A percentile compares a stretch with the other conserved stretches of the same genome.
These are phyloP conservation scores for Pulveroboletus frians DNA, from an alignment of 768 basidiomycete species.

Conservation along the genomic window DNA sequence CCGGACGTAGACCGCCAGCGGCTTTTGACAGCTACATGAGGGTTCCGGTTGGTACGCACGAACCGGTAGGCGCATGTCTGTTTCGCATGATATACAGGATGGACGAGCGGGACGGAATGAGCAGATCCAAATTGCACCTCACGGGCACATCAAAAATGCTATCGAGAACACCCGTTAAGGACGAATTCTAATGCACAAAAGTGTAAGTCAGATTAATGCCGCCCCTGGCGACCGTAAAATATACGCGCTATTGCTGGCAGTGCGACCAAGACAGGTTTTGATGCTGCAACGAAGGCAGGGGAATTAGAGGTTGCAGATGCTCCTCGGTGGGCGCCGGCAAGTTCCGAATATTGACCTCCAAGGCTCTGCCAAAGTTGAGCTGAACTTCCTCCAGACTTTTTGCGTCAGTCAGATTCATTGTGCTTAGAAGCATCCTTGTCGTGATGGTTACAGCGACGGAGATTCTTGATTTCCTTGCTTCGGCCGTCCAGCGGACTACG, in stretches of 20 bases:
- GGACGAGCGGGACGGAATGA: constrained; percentile 15
- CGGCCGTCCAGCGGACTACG: background rate
- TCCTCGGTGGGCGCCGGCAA: constrained; percentile 22
- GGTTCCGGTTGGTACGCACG: constrained; percentile 1
- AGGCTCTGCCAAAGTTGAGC: constrained; percentile 10
- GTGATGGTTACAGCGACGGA: constrained; percentile 27
- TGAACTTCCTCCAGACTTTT: constrained; percentile 24
- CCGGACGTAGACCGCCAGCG: constrained; percentile 3
- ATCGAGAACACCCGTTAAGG: constrained; percentile 11
- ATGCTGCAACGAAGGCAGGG: constrained; percentile 21
- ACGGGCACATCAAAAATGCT: constrained; percentile 6
- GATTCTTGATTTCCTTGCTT: constrained; percentile 1
- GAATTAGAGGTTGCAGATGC: constrained; percentile 8
- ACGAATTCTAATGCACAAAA: constrained; percentile 5
- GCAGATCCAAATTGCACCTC: constrained; percentile 20
- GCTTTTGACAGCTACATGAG: background rate
- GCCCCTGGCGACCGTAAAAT: constrained; percentile 4
- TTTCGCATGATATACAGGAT: constrained; percentile 3
- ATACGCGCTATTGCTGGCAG: background rate
- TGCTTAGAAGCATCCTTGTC: constrained; percentile 20
- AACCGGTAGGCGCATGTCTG: constrained; percentile 1
- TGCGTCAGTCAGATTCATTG: constrained; percentile 23
- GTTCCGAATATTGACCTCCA: constrained; percentile 17
- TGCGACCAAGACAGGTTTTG: constrained; percentile 16
- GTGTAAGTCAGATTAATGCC: constrained; percentile 10